Base-by-base conservation (phyloP, 225 moss, liverwort and hornwort genomes). In the Marchantia polymorpha region DNA sequence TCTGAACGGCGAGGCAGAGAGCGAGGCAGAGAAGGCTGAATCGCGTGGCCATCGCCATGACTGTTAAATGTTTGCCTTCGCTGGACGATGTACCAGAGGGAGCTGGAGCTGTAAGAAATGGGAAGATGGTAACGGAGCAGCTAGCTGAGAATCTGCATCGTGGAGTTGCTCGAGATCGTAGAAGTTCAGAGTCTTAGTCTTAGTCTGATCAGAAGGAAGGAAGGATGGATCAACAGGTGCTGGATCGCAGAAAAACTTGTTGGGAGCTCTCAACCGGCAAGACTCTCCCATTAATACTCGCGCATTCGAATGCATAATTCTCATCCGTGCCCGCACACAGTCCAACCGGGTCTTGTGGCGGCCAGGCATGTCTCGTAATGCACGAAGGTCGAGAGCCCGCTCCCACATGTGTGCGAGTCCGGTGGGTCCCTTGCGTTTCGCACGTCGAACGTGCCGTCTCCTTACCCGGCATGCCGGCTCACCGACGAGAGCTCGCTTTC, bases 381-480 rank as follows among this genome's bases (percentile, higher is more conserved):
- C 53, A 52, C 73, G 73, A 73, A 53, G 73, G 15, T 52, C 25
- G 53, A 54, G 53, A n/a, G 26, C 25, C 48, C 12, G 7, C 23
- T 73, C 48, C 72, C 72, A 50, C 69, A 39, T 46, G 72, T 72
- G 54, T 7, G 20, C 25, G 31, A 39, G 0, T 69, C 12, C 19
- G 46, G 74, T 74, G 54, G 55, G 74, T 53, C 25, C 74, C 29
- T 49, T 74, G 11, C 53, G 53, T 74, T 30, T 10, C 0, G 58
- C 56, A 30, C 53, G 30, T 75, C 8, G 58, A 58, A 75, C 75
- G 75, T 75, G 75, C 56, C 31, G 6, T 75, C 30, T 75, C 75
- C 14, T 70, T 17, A 20, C 70, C 70, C n/a, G 48, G n/a, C 22
- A 49, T 70, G 47, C 19, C 70, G 70, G 46, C 70, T 19, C 14